Evolutionary conservation across 768 basidiomycete genomes (phyloP).

Genomic region (Boletus subparvulus): DNA sequence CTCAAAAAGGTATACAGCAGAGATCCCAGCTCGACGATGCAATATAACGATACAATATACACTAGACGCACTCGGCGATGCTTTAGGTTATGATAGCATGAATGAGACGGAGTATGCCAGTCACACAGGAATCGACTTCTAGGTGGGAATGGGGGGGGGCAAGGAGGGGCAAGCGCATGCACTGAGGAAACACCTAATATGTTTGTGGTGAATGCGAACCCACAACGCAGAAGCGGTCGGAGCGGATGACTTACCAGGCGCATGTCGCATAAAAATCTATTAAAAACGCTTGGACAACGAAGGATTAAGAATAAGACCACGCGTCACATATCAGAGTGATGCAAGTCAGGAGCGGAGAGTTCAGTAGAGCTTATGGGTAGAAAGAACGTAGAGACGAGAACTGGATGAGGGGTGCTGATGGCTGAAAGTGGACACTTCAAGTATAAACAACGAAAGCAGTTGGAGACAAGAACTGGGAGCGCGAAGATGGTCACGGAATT

Average conservation of each 20-base stretch:
- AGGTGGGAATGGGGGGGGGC: not conserved
- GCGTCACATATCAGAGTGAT: not conserved
- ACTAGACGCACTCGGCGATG: constrained; percentile 13
- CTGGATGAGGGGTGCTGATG: not conserved
- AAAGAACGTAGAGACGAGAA: not conserved
- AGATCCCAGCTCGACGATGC: constrained; percentile 1
- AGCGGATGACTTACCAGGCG: constrained; percentile 9
- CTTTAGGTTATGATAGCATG: constrained; percentile 6
- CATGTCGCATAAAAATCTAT: not conserved
- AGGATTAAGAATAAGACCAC: not conserved
- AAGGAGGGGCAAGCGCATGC: not conserved
- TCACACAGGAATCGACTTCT: not conserved
- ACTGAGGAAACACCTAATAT: not conserved
- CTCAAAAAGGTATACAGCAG: not conserved
- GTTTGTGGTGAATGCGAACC: constrained; percentile 6
- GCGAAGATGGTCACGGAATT: not conserved
- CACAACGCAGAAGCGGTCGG: not conserved
- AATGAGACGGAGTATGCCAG: not conserved
- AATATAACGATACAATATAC: constrained; percentile 8
- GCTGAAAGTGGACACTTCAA: not conserved
- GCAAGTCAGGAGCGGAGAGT: not conserved
- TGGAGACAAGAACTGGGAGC: not conserved
- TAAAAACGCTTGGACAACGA: not conserved
- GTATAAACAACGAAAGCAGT: constrained; percentile 6
- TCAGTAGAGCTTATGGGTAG: not conserved